Evolutionary conservation across 2,329 filamentous ascomycete genomes (phyloP).

Genomic region (Cladophialophora yegresii): DNA sequence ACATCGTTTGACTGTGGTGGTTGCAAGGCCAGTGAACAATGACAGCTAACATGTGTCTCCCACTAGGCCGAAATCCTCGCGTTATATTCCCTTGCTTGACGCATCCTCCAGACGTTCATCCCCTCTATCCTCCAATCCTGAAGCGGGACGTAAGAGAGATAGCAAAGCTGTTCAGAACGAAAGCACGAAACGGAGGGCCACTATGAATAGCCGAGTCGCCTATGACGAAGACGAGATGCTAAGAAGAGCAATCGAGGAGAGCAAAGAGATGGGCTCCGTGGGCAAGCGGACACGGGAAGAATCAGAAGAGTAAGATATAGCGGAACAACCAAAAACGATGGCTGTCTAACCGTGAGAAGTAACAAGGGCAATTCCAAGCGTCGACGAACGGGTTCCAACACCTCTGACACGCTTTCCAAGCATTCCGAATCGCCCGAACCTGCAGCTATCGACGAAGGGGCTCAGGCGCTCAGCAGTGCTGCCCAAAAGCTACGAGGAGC

Average conservation of each 20-base stretch:
- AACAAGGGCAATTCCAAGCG: conserved; percentile 73
- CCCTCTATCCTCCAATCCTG: conserved; percentile 47
- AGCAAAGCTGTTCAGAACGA: conserved; percentile 57
- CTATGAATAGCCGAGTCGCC: conserved; percentile 95
- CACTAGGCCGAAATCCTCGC: conserved; percentile 62
- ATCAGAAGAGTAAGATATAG: conserved; percentile 79
- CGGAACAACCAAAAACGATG: not conserved
- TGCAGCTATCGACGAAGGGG: conserved; percentile 64
- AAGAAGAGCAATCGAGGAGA: conserved; percentile 87
- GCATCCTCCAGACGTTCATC: conserved; percentile 50
- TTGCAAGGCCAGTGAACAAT: conserved; percentile 6
- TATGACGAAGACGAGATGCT: conserved; percentile 94
- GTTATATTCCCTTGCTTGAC: conserved; percentile 62
- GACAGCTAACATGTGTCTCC: not conserved
- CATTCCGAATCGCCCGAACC: conserved; percentile 46
- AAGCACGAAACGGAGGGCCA: conserved; percentile 79
- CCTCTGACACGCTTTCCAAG: conserved; percentile 60
- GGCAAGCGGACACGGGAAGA: conserved; percentile 84
- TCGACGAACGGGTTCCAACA: conserved; percentile 78
- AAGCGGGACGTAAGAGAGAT: conserved; percentile 46
- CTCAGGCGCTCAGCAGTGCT: conserved; percentile 47
- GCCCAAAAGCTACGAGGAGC: conserved; percentile 58
- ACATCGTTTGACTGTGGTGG: not conserved
- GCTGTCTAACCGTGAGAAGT: conserved; percentile 49
- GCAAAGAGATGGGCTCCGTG: conserved; percentile 69